phyloP scores from a whole-genome alignment of 2,329 filamentous ascomycete genomes.

The Chaetothyriales sp. region DNA sequence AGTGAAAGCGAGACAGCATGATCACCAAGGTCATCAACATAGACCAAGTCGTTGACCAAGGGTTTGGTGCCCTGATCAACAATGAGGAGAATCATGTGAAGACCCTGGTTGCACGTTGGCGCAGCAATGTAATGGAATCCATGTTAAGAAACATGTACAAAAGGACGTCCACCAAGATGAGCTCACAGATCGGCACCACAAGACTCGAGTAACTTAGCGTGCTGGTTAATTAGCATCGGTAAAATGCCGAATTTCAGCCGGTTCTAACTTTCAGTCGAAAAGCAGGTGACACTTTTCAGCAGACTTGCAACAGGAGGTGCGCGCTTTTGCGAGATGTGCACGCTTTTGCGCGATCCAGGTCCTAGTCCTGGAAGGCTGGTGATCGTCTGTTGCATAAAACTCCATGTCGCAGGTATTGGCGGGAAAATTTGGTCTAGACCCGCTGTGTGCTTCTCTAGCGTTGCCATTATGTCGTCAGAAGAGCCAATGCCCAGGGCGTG shows the following conservation, averaged over 20 bases:
- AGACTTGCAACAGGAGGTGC: too few species aligned
- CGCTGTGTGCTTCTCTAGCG: background rate
- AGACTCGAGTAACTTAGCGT: too few species aligned
- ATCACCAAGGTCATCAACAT: conserved; percentile 21
- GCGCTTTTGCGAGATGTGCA: too few species aligned
- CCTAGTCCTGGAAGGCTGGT: background rate
- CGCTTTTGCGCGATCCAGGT: too few species aligned
- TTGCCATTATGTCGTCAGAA: background rate
- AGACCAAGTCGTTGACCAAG: conserved; percentile 19
- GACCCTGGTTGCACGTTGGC: conserved; percentile 22
- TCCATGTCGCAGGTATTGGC: background rate
- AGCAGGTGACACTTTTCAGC: too few species aligned
- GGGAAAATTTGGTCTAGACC: background rate
- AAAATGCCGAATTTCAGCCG: too few species aligned
- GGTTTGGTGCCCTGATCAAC: conserved; percentile 23
- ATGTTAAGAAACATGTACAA: background rate
- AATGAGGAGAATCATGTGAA: conserved; percentile 27
- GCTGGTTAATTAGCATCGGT: too few species aligned
- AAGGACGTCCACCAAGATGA: too few species aligned
- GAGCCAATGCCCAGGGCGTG: background rate
- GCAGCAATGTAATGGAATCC: conserved; percentile 10
- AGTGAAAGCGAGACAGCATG: conserved; percentile 19
- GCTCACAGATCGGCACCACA: too few species aligned
- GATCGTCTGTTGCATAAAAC: background rate
- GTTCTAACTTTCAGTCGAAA: too few species aligned